Conservation (phyloP, 83 land plant species). For the Picea abies region DNA sequence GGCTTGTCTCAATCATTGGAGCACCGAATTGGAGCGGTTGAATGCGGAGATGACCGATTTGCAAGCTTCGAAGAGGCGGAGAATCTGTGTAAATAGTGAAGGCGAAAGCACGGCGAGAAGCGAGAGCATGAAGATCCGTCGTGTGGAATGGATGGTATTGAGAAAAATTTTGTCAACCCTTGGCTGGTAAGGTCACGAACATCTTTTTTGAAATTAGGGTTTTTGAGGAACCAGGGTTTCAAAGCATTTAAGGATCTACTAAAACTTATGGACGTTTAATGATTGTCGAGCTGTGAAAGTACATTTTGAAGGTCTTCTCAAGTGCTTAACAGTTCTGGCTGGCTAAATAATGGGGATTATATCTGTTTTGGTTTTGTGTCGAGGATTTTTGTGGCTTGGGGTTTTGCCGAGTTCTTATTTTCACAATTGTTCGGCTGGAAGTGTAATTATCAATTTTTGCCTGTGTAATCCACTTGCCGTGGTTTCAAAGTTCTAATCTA, state of each 20-base stretch:
- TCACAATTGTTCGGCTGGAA: background rate
- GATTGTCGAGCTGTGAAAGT: background rate
- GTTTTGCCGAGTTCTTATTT: background rate
- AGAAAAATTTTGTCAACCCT: background rate
- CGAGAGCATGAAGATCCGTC: background rate
- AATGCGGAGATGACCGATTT: background rate
- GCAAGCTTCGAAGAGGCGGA: background rate
- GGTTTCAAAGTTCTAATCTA: background rate
- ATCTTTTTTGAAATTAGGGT: background rate
- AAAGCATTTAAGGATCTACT: background rate
- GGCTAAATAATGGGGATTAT: background rate
- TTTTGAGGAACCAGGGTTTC: background rate
- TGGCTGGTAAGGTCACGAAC: background rate
- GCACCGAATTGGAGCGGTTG: background rate
- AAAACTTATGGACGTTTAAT: background rate
- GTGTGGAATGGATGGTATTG: conserved; percentile 2
- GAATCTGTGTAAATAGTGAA: background rate
- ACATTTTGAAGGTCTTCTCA: background rate
- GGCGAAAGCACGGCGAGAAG: background rate
- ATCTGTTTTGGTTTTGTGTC: background rate
- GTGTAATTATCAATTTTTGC: background rate
- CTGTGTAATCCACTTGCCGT: background rate
- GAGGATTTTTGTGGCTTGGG: background rate
- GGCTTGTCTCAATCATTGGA: background rate
- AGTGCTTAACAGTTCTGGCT: background rate